Evolutionary conservation across 495 filamentous ascomycete genomes (phyloP), one percentile per base, ranked within the genome.

Genomic region (Coniosporium apollinis): DNA sequence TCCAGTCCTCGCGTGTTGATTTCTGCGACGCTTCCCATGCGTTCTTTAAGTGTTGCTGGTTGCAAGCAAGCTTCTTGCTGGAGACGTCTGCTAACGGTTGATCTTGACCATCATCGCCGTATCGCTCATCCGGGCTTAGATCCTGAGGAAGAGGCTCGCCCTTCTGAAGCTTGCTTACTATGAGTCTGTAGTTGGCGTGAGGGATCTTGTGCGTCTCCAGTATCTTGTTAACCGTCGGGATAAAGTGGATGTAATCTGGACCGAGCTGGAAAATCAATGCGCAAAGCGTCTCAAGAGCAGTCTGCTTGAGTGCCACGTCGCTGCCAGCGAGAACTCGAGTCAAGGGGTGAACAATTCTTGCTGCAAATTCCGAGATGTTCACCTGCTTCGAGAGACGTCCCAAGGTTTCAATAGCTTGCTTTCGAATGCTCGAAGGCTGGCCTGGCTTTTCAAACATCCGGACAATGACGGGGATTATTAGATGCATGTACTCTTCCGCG

Each of bases 401-500:
- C 33, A 99, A 68, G 0, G 86, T 93, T 43, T 99, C 89, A 48
- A 99, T 94, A 8, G 87, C 85, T 19, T 71, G 72, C 52, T 85
- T 87, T 20, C 85, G 77, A 26, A 91, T 67, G 39, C 73, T 72
- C 7, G 67, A 59, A 4, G 82, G 82, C 41, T 89, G 77, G 24
- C 76, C 72, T 14, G 73, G 68, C 40, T 79, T 86, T 47, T 96
- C 83, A 48, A 94, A 94, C 36, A 92, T 72, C 11, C 76, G 70
- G 13, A 99, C 82, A 40, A 99, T 79, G n/a, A 86, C 78, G 5
- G 89, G 89, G 22, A 99, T 85, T 44, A 99, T 96, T 19, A 99
- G 66, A 55, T 96, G 89, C 89, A 99, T 96, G 56, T 96, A 94
- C 52, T 94, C 87, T 52, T 96, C 89, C 11, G 76, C 79, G 48